phyloP scores from a whole-genome alignment of 805 yeast genomes.

The Lipomyces yamanashiensis region DNA sequence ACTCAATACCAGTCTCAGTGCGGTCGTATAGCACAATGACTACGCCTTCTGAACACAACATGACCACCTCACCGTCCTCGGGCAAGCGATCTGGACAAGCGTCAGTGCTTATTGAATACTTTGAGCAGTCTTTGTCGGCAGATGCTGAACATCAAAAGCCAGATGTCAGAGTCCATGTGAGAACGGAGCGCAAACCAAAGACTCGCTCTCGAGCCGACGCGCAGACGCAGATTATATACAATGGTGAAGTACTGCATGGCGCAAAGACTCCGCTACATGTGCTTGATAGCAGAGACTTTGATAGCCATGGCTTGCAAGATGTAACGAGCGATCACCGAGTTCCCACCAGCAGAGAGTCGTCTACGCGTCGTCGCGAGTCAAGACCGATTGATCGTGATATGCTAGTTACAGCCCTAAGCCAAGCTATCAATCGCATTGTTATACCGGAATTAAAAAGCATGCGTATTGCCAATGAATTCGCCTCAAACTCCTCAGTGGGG shows the following conservation, averaged over 20 bases:
- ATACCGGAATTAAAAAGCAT: not conserved
- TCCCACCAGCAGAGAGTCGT: no score
- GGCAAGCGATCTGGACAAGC: constrained; percentile 8
- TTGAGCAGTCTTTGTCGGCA: constrained; percentile 11
- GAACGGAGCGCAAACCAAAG: constrained; percentile 2
- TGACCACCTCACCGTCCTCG: not conserved
- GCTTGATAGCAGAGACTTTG: not conserved
- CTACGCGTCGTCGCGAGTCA: not conserved
- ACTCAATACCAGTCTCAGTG: not conserved
- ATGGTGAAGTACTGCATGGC: not conserved
- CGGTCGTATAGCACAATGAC: not conserved
- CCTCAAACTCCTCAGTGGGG: not conserved
- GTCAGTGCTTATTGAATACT: constrained; percentile 31
- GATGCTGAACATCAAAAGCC: constrained; percentile 23
- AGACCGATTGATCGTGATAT: constrained; percentile 11
- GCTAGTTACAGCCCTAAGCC: constrained; percentile 24
- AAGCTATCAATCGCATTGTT: constrained; percentile 18
- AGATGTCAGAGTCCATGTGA: constrained; percentile 25
- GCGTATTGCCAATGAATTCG: not conserved
- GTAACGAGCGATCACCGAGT: not conserved
- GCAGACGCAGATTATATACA: not conserved
- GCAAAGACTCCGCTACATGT: not conserved
- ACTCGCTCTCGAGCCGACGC: not conserved
- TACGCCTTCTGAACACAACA: not conserved
- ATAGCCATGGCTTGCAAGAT: not conserved